A percentile compares a stretch with the other conserved stretches of the same genome.
phyloP scores from a whole-genome alignment of 1,284 basidiomycete species.

The Peniophora sp. region DNA sequence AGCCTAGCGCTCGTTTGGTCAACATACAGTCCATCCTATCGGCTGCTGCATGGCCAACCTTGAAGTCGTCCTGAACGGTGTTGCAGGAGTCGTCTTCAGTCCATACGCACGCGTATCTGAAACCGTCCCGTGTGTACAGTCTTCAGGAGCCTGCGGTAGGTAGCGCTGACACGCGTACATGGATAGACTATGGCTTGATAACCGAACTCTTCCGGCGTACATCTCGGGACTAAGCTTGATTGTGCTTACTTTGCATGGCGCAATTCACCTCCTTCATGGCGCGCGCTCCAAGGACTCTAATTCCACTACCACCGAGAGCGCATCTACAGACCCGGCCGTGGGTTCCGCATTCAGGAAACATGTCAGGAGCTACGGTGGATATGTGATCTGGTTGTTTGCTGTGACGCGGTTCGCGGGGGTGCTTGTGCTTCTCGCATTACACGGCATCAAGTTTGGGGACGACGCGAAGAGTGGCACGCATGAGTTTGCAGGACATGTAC shows the following conservation, averaged over 20 bases:
- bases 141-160: too few species aligned
- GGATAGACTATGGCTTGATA: conserved; percentile 13
- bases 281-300: background rate
- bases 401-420: conserved; percentile 15
- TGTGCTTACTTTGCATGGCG: conserved; percentile 8
- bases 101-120: too few species aligned
- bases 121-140: too few species aligned
- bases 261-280: conserved; percentile 9
- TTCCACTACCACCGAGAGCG: background rate
- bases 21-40: too few species aligned
- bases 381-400: conserved; percentile 19
- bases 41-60: too few species aligned
- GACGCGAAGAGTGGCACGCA: conserved; percentile 1
- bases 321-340: background rate
- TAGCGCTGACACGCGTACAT: too few species aligned
- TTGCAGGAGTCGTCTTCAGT: too few species aligned
- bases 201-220: conserved; percentile 15
- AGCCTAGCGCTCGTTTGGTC: too few species aligned
- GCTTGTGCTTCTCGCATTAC: conserved; percentile 18
- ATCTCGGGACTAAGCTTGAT: conserved; percentile 11
- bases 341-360: conserved; percentile 8
- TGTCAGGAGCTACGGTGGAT: conserved; percentile 16
- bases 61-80: too few species aligned
- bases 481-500: background rate
- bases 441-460: conserved; percentile 11